Conservation (phyloP, 106 monocot species). For the Allium sativum region DNA sequence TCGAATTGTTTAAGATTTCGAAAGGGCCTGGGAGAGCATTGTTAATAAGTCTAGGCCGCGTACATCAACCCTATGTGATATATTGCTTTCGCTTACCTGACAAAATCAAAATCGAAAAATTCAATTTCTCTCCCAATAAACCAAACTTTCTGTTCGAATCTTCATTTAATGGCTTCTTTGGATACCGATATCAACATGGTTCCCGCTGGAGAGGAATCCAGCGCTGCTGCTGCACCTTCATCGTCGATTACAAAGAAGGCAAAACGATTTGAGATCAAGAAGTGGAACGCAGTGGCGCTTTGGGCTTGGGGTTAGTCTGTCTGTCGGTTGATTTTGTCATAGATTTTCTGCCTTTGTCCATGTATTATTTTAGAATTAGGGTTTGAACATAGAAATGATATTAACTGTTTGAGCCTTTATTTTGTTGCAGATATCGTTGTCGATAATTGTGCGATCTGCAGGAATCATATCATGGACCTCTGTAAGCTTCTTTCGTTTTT, state of each 20-base stretch:
- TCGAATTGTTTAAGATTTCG: too few relatives aligned
- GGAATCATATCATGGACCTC: slow-evolving; percentile 66
- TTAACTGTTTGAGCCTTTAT: background rate
- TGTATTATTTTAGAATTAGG: background rate
- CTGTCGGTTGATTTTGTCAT: background rate
- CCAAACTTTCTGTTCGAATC: background rate
- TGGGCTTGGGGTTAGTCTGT: slow-evolving; percentile 56
- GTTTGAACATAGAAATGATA: background rate
- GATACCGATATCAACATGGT: slow-evolving; percentile 42
- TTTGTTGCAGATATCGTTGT: slow-evolving; percentile 53
- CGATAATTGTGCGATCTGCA: slow-evolving; percentile 56
- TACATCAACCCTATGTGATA: too few relatives aligned
- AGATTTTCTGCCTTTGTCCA: background rate
- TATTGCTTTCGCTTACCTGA: too few relatives aligned
- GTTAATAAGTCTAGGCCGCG: too few relatives aligned
- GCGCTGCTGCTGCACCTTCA: slow-evolving; percentile 17
- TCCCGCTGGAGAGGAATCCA: slow-evolving; percentile 37
- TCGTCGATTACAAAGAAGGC: slow-evolving; percentile 30
- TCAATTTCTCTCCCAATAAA: too few relatives aligned
- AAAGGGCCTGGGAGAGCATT: too few relatives aligned
- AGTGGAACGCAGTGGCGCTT: slow-evolving; percentile 61
- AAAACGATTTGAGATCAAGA: slow-evolving; percentile 66
- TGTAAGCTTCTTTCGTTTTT: slow-evolving; percentile 15
- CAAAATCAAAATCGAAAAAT: too few relatives aligned
- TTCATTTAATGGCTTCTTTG: slow-evolving; percentile 22